Percentiles rank a stretch among this genome's conserved stretches.
These are phyloP conservation scores for Cylindrotheca fusiformis DNA, from an alignment of 108 stramenopile genomes.

Conservation along the genomic window DNA sequence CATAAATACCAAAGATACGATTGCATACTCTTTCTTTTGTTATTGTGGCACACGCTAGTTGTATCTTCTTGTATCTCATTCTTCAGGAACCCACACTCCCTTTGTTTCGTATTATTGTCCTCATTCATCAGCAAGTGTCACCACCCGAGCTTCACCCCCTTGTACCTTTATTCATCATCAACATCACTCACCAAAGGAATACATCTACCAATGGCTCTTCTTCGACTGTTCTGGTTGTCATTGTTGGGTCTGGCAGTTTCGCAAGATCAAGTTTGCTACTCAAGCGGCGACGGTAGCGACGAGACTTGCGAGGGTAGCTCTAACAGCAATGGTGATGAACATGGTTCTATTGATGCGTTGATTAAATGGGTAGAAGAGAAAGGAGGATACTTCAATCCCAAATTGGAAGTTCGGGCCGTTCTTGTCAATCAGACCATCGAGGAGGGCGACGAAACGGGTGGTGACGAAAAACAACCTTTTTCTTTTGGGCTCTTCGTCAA, in stretches of 20 bases:
- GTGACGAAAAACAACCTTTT: slow-evolving; percentile 5
- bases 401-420: slow-evolving; percentile 24
- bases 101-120: too few species aligned
- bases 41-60: too few species aligned
- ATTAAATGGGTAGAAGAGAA: neutral
- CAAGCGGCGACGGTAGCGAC: neutral
- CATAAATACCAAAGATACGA: too few species aligned
- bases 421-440: neutral
- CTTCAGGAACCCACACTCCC: too few species aligned
- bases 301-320: neutral
- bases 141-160: too few species aligned
- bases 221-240: neutral
- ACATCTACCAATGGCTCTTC: too few species aligned
- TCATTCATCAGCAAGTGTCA: too few species aligned
- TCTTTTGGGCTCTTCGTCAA: slow-evolving; percentile 42
- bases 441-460: neutral
- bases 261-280: neutral
- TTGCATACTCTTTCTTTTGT: too few species aligned
- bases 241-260: neutral
- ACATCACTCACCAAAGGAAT: too few species aligned
- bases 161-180: too few species aligned
- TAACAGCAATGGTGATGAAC: neutral
- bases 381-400: slow-evolving; percentile 38
- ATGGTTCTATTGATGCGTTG: neutral
- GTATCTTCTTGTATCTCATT: too few species aligned